Conservation (phyloP, 805 yeast genomes). For the Priceomyces haplophilus region DNA sequence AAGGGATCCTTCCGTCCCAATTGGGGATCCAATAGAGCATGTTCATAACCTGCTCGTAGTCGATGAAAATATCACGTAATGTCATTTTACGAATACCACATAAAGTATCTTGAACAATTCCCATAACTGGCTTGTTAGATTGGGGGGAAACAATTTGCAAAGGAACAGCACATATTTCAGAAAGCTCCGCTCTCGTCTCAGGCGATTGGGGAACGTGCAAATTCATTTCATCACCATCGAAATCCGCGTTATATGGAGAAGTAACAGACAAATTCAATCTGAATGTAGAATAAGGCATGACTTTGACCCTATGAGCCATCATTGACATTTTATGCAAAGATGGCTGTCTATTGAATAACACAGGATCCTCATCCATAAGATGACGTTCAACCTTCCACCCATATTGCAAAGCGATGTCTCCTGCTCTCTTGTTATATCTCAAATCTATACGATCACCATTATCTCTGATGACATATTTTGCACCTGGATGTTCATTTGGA, state of each 20-base stretch:
- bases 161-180: conserved; percentile 95
- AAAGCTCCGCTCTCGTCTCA: conserved; percentile 94
- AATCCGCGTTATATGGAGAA: conserved; percentile 99
- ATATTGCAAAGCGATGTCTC: conserved; percentile 94
- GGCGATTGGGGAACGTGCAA: conserved; percentile 98
- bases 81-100: conserved; percentile 98
- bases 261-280: conserved; percentile 95
- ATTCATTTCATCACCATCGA: conserved; percentile 99
- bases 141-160: conserved; percentile 97
- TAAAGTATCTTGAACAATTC: conserved; percentile 97
- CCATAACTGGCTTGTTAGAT: conserved; percentile 99
- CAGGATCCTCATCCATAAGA: conserved; percentile 96
- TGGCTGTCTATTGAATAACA: conserved; percentile 97
- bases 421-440: conserved; percentile 96
- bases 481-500: conserved; percentile 99
- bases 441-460: conserved; percentile 98
- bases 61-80: conserved; percentile 81
- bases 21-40: conserved; percentile 96
- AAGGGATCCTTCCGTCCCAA: conserved; percentile 98
- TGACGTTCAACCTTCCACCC: conserved; percentile 99
- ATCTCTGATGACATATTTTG: conserved; percentile 95
- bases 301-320: conserved; percentile 99
- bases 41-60: conserved; percentile 92
- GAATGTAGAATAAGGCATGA: conserved; percentile 98
- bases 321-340: conserved; percentile 98